These are phyloP conservation scores for Hura crepitans DNA, from an alignment of 441 rosid genomes.

Conservation along the genomic window DNA sequence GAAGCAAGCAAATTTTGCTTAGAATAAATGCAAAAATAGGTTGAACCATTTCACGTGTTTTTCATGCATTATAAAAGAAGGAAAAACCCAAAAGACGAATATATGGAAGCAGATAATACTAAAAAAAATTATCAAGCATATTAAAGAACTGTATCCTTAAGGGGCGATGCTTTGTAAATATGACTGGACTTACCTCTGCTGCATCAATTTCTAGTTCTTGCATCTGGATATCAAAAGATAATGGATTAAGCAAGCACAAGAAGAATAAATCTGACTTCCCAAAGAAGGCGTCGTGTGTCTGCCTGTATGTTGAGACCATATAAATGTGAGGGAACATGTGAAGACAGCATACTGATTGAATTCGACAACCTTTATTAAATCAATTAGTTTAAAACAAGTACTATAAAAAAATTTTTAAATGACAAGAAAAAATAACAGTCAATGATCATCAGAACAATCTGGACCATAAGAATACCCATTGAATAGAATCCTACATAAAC, in stretches of 20 bases:
- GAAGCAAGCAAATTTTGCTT: neutral
- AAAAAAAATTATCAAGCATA: neutral
- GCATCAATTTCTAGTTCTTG: slow-evolving; percentile 82
- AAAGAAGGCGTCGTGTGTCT: slow-evolving; percentile 61
- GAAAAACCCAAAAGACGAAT: neutral
- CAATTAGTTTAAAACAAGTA: neutral
- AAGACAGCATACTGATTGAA: slow-evolving; percentile 6
- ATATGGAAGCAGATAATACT: neutral
- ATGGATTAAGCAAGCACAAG: slow-evolving; percentile 63
- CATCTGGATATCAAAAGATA: slow-evolving; percentile 59
- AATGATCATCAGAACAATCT: neutral
- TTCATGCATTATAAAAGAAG: neutral
- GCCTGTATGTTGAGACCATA: slow-evolving; percentile 40
- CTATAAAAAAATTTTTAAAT: neutral
- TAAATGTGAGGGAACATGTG: neutral
- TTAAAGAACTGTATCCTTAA: neutral
- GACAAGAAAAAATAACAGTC: neutral
- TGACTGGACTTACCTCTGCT: slow-evolving; percentile 51
- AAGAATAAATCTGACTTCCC: slow-evolving; percentile 76
- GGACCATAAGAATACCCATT: neutral
- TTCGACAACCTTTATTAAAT: neutral
- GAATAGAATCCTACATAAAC: neutral
- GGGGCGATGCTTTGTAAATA: neutral
- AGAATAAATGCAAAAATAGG: neutral
- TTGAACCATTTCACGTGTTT: slow-evolving; percentile 1